phyloP scores from a whole-genome alignment of 208 protist genomes.

The Leishmania arabica region DNA sequence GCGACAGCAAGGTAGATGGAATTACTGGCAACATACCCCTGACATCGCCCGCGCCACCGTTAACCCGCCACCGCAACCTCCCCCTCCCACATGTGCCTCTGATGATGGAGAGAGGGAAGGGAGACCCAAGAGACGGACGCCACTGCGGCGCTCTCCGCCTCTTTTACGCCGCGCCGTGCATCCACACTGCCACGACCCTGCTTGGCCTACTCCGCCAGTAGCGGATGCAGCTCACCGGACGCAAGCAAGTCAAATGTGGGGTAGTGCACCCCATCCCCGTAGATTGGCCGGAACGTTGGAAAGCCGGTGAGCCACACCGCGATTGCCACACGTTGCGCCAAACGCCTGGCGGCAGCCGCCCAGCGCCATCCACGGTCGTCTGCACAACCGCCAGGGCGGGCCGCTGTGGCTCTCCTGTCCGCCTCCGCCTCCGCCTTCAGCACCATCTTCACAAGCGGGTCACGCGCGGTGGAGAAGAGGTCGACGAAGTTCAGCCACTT shows the following conservation, averaged over 20 bases:
- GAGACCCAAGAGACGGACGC: background rate
- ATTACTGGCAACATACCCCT: background rate
- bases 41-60: background rate
- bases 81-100: too few relatives aligned
- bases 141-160: background rate
- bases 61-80: too few relatives aligned
- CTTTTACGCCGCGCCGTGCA: background rate
- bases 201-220: constrained; percentile 5
- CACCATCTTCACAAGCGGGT: constrained; percentile 45
- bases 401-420: background rate
- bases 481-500: constrained; percentile 66
- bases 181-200: too few relatives aligned
- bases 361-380: background rate
- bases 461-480: constrained; percentile 51
- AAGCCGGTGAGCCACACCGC: constrained; percentile 54
- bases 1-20: background rate
- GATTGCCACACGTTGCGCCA: constrained; percentile 9
- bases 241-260: constrained; percentile 43
- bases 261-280: constrained; percentile 75
- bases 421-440: constrained; percentile 3
- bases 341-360: background rate
- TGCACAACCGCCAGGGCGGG: background rate
- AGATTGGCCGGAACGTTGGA: constrained; percentile 46
- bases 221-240: constrained; percentile 12
- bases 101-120: background rate